phyloP scores from a whole-genome alignment of 768 basidiomycete genomes.

The Neoboletus brunneissimus region DNA sequence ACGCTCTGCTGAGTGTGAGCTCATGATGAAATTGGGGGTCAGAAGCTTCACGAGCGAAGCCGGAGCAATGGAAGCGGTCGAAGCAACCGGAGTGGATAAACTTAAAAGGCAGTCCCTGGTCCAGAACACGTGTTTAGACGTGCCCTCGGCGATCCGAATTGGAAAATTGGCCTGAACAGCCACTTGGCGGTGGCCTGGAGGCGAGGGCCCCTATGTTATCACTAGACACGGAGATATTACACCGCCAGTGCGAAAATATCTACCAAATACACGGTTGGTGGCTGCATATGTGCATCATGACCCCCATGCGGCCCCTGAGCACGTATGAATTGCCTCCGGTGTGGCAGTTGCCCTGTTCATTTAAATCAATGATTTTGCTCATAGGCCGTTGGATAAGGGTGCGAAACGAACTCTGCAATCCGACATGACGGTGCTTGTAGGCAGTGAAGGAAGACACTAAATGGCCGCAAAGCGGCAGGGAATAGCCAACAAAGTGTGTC shows the following conservation, averaged over 20 bases:
- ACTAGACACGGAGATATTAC: neutral
- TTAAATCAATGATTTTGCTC: neutral
- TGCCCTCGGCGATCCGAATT: neutral
- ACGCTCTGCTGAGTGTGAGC: neutral
- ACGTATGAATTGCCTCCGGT: neutral
- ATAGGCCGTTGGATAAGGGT: too few species aligned
- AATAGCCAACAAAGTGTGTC: too few species aligned
- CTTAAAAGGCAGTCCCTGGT: neutral
- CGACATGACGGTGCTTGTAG: neutral
- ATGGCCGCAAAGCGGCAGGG: neutral
- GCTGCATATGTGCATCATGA: too few species aligned
- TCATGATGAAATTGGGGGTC: neutral
- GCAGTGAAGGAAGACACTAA: neutral
- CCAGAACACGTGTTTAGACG: neutral
- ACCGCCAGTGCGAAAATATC: neutral
- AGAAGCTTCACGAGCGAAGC: neutral
- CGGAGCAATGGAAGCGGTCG: slow-evolving; percentile 1
- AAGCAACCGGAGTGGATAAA: neutral
- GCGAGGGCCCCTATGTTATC: neutral
- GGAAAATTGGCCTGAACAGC: neutral
- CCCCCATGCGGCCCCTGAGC: neutral
- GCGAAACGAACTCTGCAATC: neutral
- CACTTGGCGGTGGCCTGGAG: neutral
- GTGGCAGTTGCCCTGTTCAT: neutral
- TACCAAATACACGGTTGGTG: neutral